A percentile compares a stretch with the other conserved stretches of the same genome.
These are phyloP conservation scores for Skeletonema costatum DNA, from an alignment of 108 stramenopile species.

Conservation along the genomic window DNA sequence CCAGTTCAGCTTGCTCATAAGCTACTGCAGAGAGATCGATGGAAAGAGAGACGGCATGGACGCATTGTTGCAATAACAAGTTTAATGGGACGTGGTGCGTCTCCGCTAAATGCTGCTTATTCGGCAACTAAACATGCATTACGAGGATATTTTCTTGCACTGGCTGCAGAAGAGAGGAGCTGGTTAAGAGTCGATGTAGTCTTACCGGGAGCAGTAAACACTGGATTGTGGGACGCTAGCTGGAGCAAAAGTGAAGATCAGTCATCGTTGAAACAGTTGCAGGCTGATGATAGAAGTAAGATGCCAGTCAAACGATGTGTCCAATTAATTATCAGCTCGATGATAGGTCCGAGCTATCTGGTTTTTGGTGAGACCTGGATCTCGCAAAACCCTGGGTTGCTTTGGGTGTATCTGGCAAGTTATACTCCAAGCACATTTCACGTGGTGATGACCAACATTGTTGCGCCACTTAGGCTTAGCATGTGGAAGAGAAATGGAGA, in stretches of 20 bases:
- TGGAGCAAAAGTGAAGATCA: background rate
- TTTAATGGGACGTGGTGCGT: conserved; percentile 55
- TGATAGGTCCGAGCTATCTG: conserved; percentile 31
- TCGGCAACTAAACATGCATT: conserved; percentile 70
- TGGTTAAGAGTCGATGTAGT: conserved; percentile 60
- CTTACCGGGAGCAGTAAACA: conserved; percentile 70
- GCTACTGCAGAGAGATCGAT: conserved; percentile 11
- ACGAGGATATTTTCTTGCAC: conserved; percentile 64
- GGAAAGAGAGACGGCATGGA: conserved; percentile 20
- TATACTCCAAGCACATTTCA: conserved; percentile 11
- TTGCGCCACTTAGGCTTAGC: conserved; percentile 3
- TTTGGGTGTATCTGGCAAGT: conserved; percentile 24
- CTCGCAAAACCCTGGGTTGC: conserved; percentile 61
- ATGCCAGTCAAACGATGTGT: conserved; percentile 65
- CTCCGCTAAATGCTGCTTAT: conserved; percentile 72
- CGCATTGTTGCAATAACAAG: conserved; percentile 63
- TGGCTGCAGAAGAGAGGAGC: conserved; percentile 54
- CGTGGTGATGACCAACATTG: conserved; percentile 5
- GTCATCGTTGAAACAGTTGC: background rate
- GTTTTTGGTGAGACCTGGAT: conserved; percentile 56
- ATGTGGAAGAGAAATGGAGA: conserved; percentile 19
- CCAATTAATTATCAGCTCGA: conserved; percentile 42
- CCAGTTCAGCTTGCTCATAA: conserved; percentile 12
- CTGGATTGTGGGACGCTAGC: conserved; percentile 31
- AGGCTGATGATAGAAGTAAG: conserved; percentile 42